Percentiles rank a stretch among this genome's conserved stretches.
These are phyloP conservation scores for Cercospora zeae-maydis DNA, from an alignment of 2,329 filamentous ascomycete species.

Conservation along the genomic window DNA sequence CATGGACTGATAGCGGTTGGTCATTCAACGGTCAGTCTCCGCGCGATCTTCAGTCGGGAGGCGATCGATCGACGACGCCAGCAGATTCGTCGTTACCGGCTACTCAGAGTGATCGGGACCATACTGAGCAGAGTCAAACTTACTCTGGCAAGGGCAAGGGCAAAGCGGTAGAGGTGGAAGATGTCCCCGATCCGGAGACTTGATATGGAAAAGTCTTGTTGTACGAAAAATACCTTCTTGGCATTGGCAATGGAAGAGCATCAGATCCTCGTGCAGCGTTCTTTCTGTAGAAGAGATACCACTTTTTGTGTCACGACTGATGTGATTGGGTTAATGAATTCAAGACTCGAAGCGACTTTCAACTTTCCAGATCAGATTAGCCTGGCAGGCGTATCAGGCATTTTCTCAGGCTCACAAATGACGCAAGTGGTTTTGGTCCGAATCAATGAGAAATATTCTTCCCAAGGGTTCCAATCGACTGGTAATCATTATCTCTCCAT, in stretches of 20 bases:
- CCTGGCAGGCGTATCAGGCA: too few relatives aligned
- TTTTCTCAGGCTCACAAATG: constrained; percentile 1
- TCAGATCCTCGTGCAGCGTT: neutral
- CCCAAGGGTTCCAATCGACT: neutral
- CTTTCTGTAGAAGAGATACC: neutral
- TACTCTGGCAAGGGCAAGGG: constrained; percentile 37
- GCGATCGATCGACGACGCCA: neutral
- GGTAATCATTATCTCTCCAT: neutral
- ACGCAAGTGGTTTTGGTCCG: neutral
- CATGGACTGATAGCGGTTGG: constrained; percentile 23
- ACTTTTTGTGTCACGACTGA: neutral
- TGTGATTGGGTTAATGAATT: neutral
- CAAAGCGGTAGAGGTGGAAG: constrained; percentile 41
- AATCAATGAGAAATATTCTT: too few relatives aligned
- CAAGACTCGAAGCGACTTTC: too few relatives aligned
- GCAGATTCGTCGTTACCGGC: neutral
- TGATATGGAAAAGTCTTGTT: neutral
- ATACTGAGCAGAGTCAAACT: constrained; percentile 4
- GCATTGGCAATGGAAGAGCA: neutral
- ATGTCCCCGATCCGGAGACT: constrained; percentile 33
- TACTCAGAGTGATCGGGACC: neutral
- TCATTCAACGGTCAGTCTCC: constrained; percentile 15
- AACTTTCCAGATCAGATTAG: neutral
- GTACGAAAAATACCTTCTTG: neutral
- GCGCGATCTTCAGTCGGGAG: neutral